Conservation (phyloP, 73 alveolate species). For the Paramecium sexaurelia region DNA sequence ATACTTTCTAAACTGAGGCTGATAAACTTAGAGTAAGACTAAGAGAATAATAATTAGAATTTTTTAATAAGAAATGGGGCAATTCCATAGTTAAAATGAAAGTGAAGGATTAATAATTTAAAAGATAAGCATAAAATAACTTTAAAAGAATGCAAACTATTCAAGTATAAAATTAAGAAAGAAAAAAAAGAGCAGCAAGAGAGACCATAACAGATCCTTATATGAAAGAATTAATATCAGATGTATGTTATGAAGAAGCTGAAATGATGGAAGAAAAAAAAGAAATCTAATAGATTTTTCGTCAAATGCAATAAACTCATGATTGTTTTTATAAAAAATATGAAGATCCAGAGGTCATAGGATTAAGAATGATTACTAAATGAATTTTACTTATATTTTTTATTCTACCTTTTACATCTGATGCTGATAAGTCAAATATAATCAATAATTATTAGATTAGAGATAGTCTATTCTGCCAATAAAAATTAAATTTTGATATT, state of each 20-base stretch:
- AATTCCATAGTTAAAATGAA: constrained; percentile 51
- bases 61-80: constrained; percentile 53
- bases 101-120: constrained; percentile 7
- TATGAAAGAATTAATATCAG: constrained; percentile 11
- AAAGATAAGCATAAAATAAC: neutral
- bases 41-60: neutral
- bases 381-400: neutral
- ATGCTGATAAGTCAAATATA: too few relatives aligned
- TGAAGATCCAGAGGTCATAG: constrained; percentile 16
- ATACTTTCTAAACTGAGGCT: neutral
- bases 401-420: too few relatives aligned
- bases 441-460: neutral
- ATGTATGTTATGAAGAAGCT: constrained; percentile 54
- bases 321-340: neutral
- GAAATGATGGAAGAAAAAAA: constrained; percentile 37
- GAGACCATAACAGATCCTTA: neutral
- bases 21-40: constrained; percentile 12
- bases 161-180: neutral
- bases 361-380: constrained; percentile 21
- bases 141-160: neutral
- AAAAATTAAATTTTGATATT: too few relatives aligned
- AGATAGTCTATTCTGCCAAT: too few relatives aligned
- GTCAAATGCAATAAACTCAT: neutral
- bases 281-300: neutral
- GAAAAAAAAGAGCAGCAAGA: neutral